Percentiles rank a stretch among this genome's conserved stretches.
Conservation (phyloP, 2,329 filamentous ascomycete species). For the Cordyceps tenuipes region DNA sequence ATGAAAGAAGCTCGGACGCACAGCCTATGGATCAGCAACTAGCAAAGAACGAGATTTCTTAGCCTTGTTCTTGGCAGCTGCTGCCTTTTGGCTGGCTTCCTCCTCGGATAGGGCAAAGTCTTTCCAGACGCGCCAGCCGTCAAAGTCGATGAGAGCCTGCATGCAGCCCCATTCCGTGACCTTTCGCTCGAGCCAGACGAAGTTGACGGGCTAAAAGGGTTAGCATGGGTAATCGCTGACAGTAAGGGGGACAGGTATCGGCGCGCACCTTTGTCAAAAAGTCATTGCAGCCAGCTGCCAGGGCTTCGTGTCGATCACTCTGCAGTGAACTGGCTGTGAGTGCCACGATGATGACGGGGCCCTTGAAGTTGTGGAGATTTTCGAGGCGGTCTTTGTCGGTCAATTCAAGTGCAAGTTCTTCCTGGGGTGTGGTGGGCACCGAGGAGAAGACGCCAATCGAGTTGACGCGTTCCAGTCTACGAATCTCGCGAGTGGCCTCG, state of each 20-base stretch:
- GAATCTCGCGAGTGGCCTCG: slow-evolving; percentile 90
- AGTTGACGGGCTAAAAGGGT: slow-evolving; percentile 74
- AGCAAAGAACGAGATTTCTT: slow-evolving; percentile 38
- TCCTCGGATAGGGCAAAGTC: slow-evolving; percentile 54
- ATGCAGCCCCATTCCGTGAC: slow-evolving; percentile 99
- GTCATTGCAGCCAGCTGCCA: slow-evolving; percentile 95
- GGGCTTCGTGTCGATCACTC: slow-evolving; percentile 87
- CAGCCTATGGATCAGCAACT: slow-evolving; percentile 18
- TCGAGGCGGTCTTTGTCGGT: slow-evolving; percentile 61
- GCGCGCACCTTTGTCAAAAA: slow-evolving; percentile 84
- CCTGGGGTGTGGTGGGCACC: slow-evolving; percentile 46
- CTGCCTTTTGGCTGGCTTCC: slow-evolving; percentile 34
- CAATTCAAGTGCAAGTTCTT: slow-evolving; percentile 36
- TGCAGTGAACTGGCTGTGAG: slow-evolving; percentile 90
- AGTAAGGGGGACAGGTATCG: not conserved
- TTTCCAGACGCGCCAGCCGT: slow-evolving; percentile 97
- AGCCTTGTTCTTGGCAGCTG: slow-evolving; percentile 29
- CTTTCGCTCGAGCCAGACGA: slow-evolving; percentile 94
- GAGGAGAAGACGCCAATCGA: slow-evolving; percentile 84
- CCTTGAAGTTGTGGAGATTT: slow-evolving; percentile 73
- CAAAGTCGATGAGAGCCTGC: slow-evolving; percentile 97
- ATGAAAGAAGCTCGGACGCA: not conserved
- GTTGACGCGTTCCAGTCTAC: slow-evolving; percentile 80
- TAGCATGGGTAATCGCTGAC: not conserved
- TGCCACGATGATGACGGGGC: slow-evolving; percentile 94